Conservation (phyloP, 2,329 filamentous ascomycete species). For the Aspergillus sp. region DNA sequence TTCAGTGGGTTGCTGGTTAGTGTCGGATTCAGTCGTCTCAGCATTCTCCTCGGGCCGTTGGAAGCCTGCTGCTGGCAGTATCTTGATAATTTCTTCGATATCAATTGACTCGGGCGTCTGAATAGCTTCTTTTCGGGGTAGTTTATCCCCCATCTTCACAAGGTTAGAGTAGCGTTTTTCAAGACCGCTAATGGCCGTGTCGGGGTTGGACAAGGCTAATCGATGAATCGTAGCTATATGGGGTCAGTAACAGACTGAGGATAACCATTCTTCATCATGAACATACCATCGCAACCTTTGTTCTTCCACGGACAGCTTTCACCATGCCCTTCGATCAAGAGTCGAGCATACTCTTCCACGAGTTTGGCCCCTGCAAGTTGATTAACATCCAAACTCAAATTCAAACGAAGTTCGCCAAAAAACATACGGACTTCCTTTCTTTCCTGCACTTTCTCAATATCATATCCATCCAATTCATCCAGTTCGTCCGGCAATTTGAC, state of each 20-base stretch:
- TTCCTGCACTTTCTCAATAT: slow-evolving; percentile 37
- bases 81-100: slow-evolving; percentile 24
- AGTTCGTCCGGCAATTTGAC: slow-evolving; percentile 71
- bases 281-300: slow-evolving; percentile 75
- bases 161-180: slow-evolving; percentile 60
- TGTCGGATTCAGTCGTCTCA: slow-evolving; percentile 14
- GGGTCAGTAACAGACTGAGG: slow-evolving; percentile 10
- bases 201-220: slow-evolving; percentile 60
- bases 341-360: slow-evolving; percentile 67
- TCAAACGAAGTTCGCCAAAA: background rate
- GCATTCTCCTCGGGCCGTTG: slow-evolving; percentile 3
- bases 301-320: slow-evolving; percentile 82
- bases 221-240: slow-evolving; percentile 58
- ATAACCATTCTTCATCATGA: background rate
- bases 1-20: background rate
- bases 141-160: slow-evolving; percentile 31
- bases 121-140: slow-evolving; percentile 27
- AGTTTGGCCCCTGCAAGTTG: slow-evolving; percentile 54
- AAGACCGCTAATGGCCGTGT: slow-evolving; percentile 54
- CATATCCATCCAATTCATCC: slow-evolving; percentile 45
- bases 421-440: slow-evolving; percentile 40
- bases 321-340: slow-evolving; percentile 71
- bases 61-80: slow-evolving; percentile 22
- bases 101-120: slow-evolving; percentile 27
- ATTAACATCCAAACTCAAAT: background rate